Conservation (phyloP, 23 red algal genomes). For the Cyanidiococcus yangmingshanensis region DNA sequence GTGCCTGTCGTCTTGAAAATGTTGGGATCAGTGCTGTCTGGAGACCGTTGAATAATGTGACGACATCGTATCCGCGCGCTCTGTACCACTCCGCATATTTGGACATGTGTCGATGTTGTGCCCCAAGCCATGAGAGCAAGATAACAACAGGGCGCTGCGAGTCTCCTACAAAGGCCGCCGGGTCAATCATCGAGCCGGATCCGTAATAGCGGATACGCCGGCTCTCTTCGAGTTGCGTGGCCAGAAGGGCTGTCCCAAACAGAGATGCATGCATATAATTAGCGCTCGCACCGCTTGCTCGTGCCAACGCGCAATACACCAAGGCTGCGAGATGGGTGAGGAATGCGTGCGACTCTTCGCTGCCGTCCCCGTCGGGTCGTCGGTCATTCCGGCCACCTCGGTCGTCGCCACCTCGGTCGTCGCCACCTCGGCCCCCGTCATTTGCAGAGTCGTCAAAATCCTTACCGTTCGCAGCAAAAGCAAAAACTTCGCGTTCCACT, state of each 20-base stretch:
- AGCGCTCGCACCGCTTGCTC: neutral
- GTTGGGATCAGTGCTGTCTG: conserved; percentile 63
- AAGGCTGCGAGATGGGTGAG: neutral
- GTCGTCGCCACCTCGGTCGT: neutral
- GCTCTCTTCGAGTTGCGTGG: neutral
- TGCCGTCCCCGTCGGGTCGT: neutral
- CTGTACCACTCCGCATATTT: conserved; percentile 73
- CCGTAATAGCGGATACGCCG: neutral
- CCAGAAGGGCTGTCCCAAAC: neutral
- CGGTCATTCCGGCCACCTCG: neutral
- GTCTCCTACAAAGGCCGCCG: conserved; percentile 46
- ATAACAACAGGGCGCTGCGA: conserved; percentile 64
- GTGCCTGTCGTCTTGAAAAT: conserved; percentile 50
- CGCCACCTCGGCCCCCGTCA: neutral
- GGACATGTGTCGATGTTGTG: conserved; percentile 45
- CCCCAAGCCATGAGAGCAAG: conserved; percentile 85
- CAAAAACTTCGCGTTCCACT: too few relatives aligned
- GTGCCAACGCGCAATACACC: neutral
- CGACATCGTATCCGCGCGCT: conserved; percentile 73
- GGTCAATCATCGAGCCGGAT: neutral
- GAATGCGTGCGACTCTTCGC: neutral
- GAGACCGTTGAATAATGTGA: conserved; percentile 61
- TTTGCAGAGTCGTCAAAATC: too few relatives aligned
- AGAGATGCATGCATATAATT: neutral
- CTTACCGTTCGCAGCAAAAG: too few relatives aligned